Percentiles rank a stretch among this genome's conserved stretches.
Evolutionary conservation across 768 basidiomycete genomes (phyloP).

Genomic region (Jaapia argillacea): DNA sequence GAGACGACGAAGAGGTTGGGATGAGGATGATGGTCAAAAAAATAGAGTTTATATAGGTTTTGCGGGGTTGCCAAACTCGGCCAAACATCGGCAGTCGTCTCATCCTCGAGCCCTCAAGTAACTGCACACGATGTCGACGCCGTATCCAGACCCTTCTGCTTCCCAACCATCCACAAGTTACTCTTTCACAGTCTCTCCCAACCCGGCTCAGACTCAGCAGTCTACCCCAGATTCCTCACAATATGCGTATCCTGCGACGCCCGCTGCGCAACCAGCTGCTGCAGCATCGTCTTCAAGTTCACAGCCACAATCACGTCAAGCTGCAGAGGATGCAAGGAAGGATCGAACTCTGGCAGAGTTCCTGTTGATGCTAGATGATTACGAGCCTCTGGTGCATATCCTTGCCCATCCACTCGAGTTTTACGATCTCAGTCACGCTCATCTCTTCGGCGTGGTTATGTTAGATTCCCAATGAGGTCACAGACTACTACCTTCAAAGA

Average conservation of each 20-base stretch:
- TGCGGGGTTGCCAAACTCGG: not conserved
- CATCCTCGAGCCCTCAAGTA: not conserved
- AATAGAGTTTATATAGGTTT: not conserved
- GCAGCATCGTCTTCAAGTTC: slow-evolving; percentile 7
- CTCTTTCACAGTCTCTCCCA: slow-evolving; percentile 6
- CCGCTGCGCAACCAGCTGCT: slow-evolving; percentile 5
- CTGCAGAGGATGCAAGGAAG: slow-evolving; percentile 73
- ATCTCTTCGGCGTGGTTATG: too few species aligned
- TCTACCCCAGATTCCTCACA: slow-evolving; percentile 13
- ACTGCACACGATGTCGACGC: slow-evolving; percentile 18
- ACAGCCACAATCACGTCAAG: slow-evolving; percentile 49
- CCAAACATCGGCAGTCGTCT: not conserved
- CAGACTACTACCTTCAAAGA: slow-evolving; percentile 92
- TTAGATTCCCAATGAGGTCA: slow-evolving; percentile 96
- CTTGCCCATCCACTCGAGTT: not conserved
- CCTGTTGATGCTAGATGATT: slow-evolving; percentile 92
- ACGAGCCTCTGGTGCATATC: slow-evolving; percentile 76
- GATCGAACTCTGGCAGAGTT: slow-evolving; percentile 91
- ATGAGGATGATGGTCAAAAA: slow-evolving; percentile 7
- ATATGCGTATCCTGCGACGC: slow-evolving; percentile 2
- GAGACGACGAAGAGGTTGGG: too few species aligned
- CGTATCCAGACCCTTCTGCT: slow-evolving; percentile 22
- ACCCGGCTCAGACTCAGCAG: slow-evolving; percentile 6
- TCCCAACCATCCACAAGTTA: slow-evolving; percentile 17
- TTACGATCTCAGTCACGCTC: too few species aligned